phyloP scores from a whole-genome alignment of 2,329 filamentous ascomycete genomes.

The Cercospora nicotianae region DNA sequence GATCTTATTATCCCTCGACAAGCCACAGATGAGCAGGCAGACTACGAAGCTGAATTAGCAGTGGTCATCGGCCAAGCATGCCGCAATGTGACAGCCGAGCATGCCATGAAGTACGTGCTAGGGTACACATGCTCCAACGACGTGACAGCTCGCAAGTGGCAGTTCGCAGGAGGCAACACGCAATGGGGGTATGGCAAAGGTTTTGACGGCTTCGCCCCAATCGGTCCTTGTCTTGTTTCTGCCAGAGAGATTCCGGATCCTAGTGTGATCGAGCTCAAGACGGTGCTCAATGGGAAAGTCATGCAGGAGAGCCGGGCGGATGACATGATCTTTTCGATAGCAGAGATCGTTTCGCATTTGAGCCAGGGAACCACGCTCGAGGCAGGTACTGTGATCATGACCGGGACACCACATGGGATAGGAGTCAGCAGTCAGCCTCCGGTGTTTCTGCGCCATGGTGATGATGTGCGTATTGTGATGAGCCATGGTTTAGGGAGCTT shows the following conservation, averaged over 20 bases:
- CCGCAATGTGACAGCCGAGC: constrained; percentile 48
- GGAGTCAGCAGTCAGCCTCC: constrained; percentile 37
- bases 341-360: constrained; percentile 28
- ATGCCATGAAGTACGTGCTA: constrained; percentile 53
- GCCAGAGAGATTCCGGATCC: constrained; percentile 44
- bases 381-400: constrained; percentile 48
- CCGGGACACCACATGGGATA: constrained; percentile 45
- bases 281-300: constrained; percentile 50
- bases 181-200: constrained; percentile 61
- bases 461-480: constrained; percentile 25
- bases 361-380: constrained; percentile 42
- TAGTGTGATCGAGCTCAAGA: constrained; percentile 44
- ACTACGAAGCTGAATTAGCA: constrained; percentile 49
- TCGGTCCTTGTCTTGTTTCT: constrained; percentile 53
- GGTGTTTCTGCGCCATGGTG: constrained; percentile 27
- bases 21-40: constrained; percentile 46
- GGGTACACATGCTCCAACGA: constrained; percentile 59
- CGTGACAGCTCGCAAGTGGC: constrained; percentile 51
- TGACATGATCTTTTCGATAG: constrained; percentile 41
- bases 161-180: constrained; percentile 48
- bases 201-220: constrained; percentile 57
- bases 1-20: constrained; percentile 17
- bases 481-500: constrained; percentile 21
- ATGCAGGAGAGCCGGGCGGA: constrained; percentile 34
- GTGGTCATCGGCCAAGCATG: constrained; percentile 56